A percentile compares a stretch with the other conserved stretches of the same genome.
These are phyloP conservation scores for Solanum tacnaense DNA, from an alignment of 257 asterid species.

Conservation along the genomic window DNA sequence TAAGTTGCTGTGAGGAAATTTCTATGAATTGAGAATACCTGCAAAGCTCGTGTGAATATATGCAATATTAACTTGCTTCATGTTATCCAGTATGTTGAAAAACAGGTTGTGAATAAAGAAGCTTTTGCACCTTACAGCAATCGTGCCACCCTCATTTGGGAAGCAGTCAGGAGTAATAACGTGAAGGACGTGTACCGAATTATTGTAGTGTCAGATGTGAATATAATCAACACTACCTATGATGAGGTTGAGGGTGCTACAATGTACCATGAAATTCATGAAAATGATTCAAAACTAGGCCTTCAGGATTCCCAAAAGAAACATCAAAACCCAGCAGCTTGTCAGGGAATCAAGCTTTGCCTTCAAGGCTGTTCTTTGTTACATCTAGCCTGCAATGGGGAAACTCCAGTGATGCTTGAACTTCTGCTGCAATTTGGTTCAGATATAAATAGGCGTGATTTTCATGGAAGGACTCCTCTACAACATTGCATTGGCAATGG, in stretches of 20 bases:
- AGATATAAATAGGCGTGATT: constrained; percentile 65
- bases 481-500: constrained; percentile 83
- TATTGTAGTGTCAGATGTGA: constrained; percentile 37
- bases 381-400: constrained; percentile 85
- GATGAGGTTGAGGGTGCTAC: constrained; percentile 41
- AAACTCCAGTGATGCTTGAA: constrained; percentile 72
- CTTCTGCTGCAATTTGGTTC: constrained; percentile 86
- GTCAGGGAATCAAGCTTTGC: constrained; percentile 37
- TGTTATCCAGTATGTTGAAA: constrained; percentile 62
- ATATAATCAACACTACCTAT: constrained; percentile 52
- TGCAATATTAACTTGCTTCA: background rate
- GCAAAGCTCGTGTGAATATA: background rate
- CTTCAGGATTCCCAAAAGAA: constrained; percentile 19
- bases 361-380: constrained; percentile 71
- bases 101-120: constrained; percentile 55
- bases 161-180: constrained; percentile 71
- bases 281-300: constrained; percentile 20
- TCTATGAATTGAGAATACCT: background rate
- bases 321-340: constrained; percentile 42
- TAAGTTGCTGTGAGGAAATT: background rate
- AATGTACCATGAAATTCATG: constrained; percentile 21
- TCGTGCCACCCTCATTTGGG: constrained; percentile 54
- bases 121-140: constrained; percentile 21
- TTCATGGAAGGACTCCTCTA: constrained; percentile 83
- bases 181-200: constrained; percentile 61